Conservation (phyloP, 2,329 filamentous ascomycete genomes). For the Penicillium sp. region DNA sequence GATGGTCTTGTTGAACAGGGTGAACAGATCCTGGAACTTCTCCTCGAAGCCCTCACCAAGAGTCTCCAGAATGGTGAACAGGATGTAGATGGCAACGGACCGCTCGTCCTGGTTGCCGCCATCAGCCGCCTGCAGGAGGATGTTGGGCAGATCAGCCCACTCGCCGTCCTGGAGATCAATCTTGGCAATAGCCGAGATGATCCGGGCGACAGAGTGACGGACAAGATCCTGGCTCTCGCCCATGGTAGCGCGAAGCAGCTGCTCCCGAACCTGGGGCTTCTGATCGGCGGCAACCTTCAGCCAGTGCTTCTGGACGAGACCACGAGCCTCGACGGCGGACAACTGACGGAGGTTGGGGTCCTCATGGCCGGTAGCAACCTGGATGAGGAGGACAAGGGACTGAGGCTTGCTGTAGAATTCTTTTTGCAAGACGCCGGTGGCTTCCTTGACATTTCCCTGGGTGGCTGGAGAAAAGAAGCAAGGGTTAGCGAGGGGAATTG, state of each 20-base stretch:
- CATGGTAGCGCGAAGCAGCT: slow-evolving; percentile 82
- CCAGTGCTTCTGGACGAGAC: slow-evolving; percentile 88
- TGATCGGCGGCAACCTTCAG: slow-evolving; percentile 71
- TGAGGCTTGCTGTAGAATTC: slow-evolving; percentile 88
- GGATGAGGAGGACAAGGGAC: slow-evolving; percentile 82
- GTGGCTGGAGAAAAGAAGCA: slow-evolving; percentile 65
- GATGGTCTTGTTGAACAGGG: slow-evolving; percentile 84
- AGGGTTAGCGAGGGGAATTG: slow-evolving; percentile 26
- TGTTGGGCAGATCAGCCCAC: slow-evolving; percentile 79
- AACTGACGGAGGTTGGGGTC: slow-evolving; percentile 78
- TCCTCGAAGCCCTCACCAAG: slow-evolving; percentile 84
- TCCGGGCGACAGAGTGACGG: slow-evolving; percentile 84
- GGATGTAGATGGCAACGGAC: slow-evolving; percentile 89
- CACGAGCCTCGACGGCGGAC: slow-evolving; percentile 86
- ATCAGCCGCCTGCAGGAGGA: slow-evolving; percentile 78
- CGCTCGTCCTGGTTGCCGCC: slow-evolving; percentile 78
- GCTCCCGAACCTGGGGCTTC: slow-evolving; percentile 79
- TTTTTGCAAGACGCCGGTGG: slow-evolving; percentile 88
- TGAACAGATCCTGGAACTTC: slow-evolving; percentile 78
- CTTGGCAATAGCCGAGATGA: slow-evolving; percentile 85
- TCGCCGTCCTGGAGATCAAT: slow-evolving; percentile 86
- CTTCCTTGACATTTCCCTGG: slow-evolving; percentile 86
- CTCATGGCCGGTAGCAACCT: slow-evolving; percentile 82
- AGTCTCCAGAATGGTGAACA: slow-evolving; percentile 88
- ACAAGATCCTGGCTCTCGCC: slow-evolving; percentile 77